Conservation (phyloP, 2,329 filamentous ascomycete species). For the Ploettnerulaceae sp. region DNA sequence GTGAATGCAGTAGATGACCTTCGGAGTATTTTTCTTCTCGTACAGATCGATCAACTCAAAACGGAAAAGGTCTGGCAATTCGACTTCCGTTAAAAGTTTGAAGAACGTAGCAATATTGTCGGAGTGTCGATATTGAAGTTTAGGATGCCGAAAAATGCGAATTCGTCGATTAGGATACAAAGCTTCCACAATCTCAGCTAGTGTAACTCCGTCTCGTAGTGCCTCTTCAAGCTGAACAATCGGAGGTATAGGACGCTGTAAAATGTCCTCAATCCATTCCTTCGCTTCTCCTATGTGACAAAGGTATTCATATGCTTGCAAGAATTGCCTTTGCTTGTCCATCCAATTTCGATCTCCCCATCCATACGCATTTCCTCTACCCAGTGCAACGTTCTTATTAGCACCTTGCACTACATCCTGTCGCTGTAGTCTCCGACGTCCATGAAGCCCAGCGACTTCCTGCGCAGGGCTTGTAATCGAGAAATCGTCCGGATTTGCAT, state of each 20-base stretch:
- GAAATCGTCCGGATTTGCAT: slow-evolving; percentile 73
- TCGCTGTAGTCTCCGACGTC: slow-evolving; percentile 76
- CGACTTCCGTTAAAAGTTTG: slow-evolving; percentile 83
- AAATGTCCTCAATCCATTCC: slow-evolving; percentile 96
- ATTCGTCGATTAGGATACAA: slow-evolving; percentile 71
- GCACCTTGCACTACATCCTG: slow-evolving; percentile 46
- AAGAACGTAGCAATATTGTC: slow-evolving; percentile 98
- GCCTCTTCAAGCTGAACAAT: slow-evolving; percentile 94
- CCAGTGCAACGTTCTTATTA: slow-evolving; percentile 40
- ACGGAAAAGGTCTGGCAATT: slow-evolving; percentile 89
- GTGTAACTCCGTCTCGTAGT: slow-evolving; percentile 83
- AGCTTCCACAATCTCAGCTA: slow-evolving; percentile 89
- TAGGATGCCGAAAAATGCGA: slow-evolving; percentile 80
- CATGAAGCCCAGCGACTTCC: slow-evolving; percentile 83
- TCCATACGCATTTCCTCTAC: slow-evolving; percentile 51
- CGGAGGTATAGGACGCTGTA: slow-evolving; percentile 77
- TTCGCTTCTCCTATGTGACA: slow-evolving; percentile 99
- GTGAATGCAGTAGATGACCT: slow-evolving; percentile 98
- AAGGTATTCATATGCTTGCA: slow-evolving; percentile 96
- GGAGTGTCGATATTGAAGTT: slow-evolving; percentile 89
- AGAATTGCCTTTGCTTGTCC: slow-evolving; percentile 94
- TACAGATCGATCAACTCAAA: slow-evolving; percentile 97
- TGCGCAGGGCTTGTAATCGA: slow-evolving; percentile 71
- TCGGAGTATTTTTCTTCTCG: slow-evolving; percentile 99
- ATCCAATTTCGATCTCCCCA: slow-evolving; percentile 94